A percentile compares a stretch with the other conserved stretches of the same genome.
These are phyloP conservation scores for Apiospora malaysiana DNA, from an alignment of 2,329 filamentous ascomycete species.

Conservation along the genomic window DNA sequence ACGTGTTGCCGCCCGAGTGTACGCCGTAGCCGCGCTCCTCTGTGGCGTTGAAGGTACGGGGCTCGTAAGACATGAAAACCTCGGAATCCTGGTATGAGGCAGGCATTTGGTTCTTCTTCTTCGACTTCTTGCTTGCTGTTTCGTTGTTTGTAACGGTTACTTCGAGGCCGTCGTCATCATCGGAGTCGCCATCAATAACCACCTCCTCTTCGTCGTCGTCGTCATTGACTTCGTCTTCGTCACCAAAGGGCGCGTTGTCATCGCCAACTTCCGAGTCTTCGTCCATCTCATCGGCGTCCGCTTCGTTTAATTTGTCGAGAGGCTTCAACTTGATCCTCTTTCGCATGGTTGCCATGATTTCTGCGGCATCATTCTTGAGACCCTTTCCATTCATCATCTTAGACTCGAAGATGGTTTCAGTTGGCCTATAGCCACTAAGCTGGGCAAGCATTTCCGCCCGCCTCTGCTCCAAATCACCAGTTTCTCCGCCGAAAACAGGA, in stretches of 20 bases:
- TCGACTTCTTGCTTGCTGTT: constrained; percentile 53
- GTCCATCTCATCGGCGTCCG: neutral
- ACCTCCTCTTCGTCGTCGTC: constrained; percentile 46
- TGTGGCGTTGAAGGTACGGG: constrained; percentile 77
- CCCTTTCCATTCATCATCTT: constrained; percentile 25
- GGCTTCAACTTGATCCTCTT: constrained; percentile 57
- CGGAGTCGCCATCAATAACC: constrained; percentile 41
- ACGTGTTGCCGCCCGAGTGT: constrained; percentile 73
- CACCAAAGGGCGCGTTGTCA: constrained; percentile 18
- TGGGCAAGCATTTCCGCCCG: constrained; percentile 86
- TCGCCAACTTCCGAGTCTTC: neutral
- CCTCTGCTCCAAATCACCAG: constrained; percentile 69
- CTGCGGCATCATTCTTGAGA: constrained; percentile 55
- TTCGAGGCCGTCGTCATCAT: constrained; percentile 70
- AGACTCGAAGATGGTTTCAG: constrained; percentile 91
- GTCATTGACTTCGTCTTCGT: constrained; percentile 33
- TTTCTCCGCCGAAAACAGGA: constrained; percentile 77
- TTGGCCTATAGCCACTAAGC: constrained; percentile 86
- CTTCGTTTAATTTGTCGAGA: constrained; percentile 38
- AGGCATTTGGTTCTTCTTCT: constrained; percentile 42
- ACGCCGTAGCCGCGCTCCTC: constrained; percentile 95
- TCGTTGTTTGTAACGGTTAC: constrained; percentile 71
- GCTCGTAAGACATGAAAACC: constrained; percentile 96
- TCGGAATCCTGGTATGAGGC: constrained; percentile 80
- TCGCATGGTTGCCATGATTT: constrained; percentile 63